Conservation (phyloP, 2,329 filamentous ascomycete genomes). For the Ophiocordyceps australis region DNA sequence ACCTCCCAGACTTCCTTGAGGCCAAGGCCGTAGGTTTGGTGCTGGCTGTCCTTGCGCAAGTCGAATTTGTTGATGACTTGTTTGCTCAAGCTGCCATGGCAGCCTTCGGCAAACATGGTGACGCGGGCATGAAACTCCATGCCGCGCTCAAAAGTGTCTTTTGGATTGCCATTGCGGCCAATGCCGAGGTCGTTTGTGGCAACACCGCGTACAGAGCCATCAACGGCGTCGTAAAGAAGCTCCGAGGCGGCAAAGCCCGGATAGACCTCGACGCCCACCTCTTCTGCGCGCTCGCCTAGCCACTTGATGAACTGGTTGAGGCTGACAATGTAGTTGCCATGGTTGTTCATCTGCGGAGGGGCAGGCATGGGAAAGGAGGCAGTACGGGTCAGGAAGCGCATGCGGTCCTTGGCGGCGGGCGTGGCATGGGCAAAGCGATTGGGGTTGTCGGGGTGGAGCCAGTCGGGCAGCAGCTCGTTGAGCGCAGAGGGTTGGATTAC, state of each 20-base stretch:
- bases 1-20: slow-evolving; percentile 98
- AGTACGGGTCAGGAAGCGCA: slow-evolving; percentile 84
- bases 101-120: slow-evolving; percentile 86
- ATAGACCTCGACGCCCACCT: slow-evolving; percentile 89
- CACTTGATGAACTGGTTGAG: slow-evolving; percentile 91
- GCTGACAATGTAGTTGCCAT: slow-evolving; percentile 95
- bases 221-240: slow-evolving; percentile 67
- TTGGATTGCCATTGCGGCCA: slow-evolving; percentile 62
- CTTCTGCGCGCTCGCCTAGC: slow-evolving; percentile 92
- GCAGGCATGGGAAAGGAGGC: slow-evolving; percentile 63
- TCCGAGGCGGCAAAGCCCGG: slow-evolving; percentile 91
- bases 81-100: slow-evolving; percentile 89
- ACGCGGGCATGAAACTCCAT: slow-evolving; percentile 96
- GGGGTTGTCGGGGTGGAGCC: slow-evolving; percentile 77
- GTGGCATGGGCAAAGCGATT: slow-evolving; percentile 78
- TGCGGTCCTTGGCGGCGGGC: slow-evolving; percentile 64
- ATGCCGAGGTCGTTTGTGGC: slow-evolving; percentile 92
- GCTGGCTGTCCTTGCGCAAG: slow-evolving; percentile 70
- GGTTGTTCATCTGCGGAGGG: slow-evolving; percentile 94
- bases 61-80: slow-evolving; percentile 91
- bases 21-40: slow-evolving; percentile 88
- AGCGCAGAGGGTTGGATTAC: slow-evolving; percentile 82
- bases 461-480: slow-evolving; percentile 82
- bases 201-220: slow-evolving; percentile 82
- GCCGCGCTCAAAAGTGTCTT: slow-evolving; percentile 81